Evolutionary conservation across 139 green algal genomes (phyloP), one percentile per base, ranked within the genome.

Genomic region (Chlorokybus atmophyticus): DNA sequence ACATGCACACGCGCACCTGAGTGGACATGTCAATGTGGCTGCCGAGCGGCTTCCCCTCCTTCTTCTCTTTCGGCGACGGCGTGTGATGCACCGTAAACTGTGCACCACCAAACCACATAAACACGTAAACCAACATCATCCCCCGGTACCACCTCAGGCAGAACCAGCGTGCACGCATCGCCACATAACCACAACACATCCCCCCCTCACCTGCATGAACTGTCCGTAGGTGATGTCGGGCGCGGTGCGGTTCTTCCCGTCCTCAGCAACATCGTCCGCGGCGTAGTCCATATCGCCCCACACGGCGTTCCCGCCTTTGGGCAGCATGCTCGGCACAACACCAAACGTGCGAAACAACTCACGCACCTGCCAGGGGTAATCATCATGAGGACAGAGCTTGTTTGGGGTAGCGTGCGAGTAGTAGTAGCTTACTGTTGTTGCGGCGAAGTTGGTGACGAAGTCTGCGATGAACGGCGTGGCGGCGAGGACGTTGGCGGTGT

Each of bases 331-430:
- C 24, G 81, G 58, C 23, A 74, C 29, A 0, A 68, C 70, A 30
- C 76, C 81, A 83, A 83, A 93, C 2, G 74, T 80, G 29, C 84
- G 63, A 54, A 82, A 87, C 32, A 85, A 47, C 59, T 17, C 4
- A 4, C 50, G 27, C 50, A 14, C 25, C 26, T 24, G 27, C 42
- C n/a, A n/a, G n/a, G n/a, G n/a, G n/a, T n/a, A n/a, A n/a, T n/a
- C n/a, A n/a, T n/a, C n/a, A n/a, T n/a, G n/a, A n/a, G n/a, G n/a
- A n/a, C n/a, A n/a, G n/a, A n/a, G n/a, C n/a, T n/a, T n/a, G n/a
- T n/a, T n/a, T n/a, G n/a, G n/a, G n/a, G n/a, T n/a, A n/a, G n/a
- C n/a, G n/a, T n/a, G n/a, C n/a, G n/a, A n/a, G n/a, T n/a, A n/a
- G n/a, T n/a, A n/a, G n/a, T n/a, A n/a, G n/a, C n/a, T n/a, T n/a